Evolutionary conservation across 306 rosid species (phyloP).

Genomic region (Adenanthera pavonina): DNA sequence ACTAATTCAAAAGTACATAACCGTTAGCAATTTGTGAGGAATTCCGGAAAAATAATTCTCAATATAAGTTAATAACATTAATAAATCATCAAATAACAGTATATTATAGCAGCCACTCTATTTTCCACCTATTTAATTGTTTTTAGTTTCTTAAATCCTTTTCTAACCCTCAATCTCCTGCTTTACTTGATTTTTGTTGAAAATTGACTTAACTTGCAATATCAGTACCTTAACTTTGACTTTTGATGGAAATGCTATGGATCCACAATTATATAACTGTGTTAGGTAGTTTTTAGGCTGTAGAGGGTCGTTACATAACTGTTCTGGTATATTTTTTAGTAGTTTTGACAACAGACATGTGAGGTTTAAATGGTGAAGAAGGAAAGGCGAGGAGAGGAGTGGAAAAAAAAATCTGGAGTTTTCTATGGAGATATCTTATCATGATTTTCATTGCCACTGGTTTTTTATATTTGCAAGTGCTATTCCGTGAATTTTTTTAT

Average conservation of each 20-base stretch:
- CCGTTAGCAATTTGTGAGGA: neutral
- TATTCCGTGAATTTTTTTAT: no score
- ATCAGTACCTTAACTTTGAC: neutral
- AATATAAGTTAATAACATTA: neutral
- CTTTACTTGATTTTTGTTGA: neutral
- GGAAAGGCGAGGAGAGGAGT: no score
- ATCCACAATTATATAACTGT: neutral
- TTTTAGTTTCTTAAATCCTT: neutral
- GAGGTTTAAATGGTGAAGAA: no score
- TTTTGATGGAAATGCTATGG: neutral
- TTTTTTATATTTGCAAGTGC: no score
- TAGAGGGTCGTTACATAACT: no score
- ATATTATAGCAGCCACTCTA: neutral
- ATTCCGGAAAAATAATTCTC: neutral
- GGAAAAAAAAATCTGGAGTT: no score
- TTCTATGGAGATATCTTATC: no score
- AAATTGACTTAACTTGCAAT: neutral
- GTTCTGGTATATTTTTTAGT: no score
- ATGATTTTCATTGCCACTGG: no score
- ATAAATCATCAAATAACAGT: neutral
- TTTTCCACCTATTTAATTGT: neutral
- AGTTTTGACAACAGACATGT: no score
- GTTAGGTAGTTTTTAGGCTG: no score
- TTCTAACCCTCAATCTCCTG: neutral
- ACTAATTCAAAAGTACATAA: neutral